Conservation (phyloP, 257 asterid species). For the Solanum medicagineum region DNA sequence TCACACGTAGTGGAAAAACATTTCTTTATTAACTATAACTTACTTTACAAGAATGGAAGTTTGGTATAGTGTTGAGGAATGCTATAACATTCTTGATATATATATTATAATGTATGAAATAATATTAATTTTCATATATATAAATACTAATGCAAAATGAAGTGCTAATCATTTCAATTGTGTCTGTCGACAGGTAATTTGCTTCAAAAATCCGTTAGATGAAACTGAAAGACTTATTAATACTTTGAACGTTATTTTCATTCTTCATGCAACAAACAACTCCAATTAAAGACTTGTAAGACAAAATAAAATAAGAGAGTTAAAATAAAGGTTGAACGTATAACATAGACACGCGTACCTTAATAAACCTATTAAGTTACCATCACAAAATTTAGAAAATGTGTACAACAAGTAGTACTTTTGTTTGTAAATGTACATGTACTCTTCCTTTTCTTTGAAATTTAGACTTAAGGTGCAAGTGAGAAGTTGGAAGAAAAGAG, state of each 20-base stretch:
- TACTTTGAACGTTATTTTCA: slow-evolving; percentile 25
- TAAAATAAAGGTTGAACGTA: neutral
- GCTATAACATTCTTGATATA: neutral
- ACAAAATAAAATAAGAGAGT: neutral
- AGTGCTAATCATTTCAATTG: neutral
- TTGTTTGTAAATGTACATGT: neutral
- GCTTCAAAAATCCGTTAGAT: slow-evolving; percentile 51
- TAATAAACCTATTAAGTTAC: neutral
- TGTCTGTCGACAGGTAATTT: slow-evolving; percentile 38
- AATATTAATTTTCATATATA: neutral
- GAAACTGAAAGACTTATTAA: slow-evolving; percentile 16
- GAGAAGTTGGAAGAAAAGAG: slow-evolving; percentile 1
- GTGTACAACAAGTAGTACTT: neutral
- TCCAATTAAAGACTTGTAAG: neutral
- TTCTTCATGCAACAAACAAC: slow-evolving; percentile 13
- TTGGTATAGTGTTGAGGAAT: slow-evolving; percentile 15
- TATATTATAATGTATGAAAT: too few relatives aligned
- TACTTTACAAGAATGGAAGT: slow-evolving; percentile 19
- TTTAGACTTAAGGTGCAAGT: slow-evolving; percentile 15
- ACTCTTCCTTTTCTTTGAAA: neutral
- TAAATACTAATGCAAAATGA: neutral
- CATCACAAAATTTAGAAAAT: neutral
- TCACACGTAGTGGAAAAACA: slow-evolving; percentile 10
- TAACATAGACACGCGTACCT: slow-evolving; percentile 5
- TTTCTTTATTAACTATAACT: slow-evolving; percentile 13